Base-by-base conservation (phyloP, 129 eudicot species). In the Lactuca sativa region DNA sequence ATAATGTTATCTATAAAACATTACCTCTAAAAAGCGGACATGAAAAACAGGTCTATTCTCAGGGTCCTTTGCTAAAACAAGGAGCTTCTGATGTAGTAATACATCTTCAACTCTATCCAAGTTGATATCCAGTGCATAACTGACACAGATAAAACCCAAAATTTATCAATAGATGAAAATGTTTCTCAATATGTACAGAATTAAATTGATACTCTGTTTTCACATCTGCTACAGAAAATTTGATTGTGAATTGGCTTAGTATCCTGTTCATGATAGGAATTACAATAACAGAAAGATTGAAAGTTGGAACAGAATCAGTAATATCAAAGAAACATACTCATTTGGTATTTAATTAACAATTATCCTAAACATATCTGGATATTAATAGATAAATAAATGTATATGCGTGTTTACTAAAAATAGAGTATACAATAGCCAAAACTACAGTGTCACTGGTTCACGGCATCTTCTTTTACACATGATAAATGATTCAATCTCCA, bases 101-200 rank as follows among this genome's bases (percentile, higher is more conserved):
- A 92, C 95, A 62, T 86, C 96, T 82, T 92, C 96, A 62, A 59
- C 96, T 86, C 85, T 89, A 69, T 92, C 96, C 81, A 86, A 54
- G 80, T 86, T 86, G 65, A 92, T 77, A 83, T 92, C 98, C 83
- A 92, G 72, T 6, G 80, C 95, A 77, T 92, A 92, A 77, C 98
- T 92, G 88, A 14, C 48, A 70, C 59, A 69, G 4, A 55, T 41
- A 47, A 58, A n/a, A 17, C 36, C 47, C 12, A 31, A 30, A 44
- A 59, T 4, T 58, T 33, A 44, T 47, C 41, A 60, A 62, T 6
- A 72, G 52, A 6, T 40, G 40, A 61, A 49, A 34, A 9, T 4
- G 32, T 21, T 72, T 59, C 52, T 52, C 34, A n/a, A 34, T 25
- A 40, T 73, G 40, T 34, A 74, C 59, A 74, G 21, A 17, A 15